Evolutionary conservation across 352 stramenopile genomes (phyloP).

Genomic region (Phytopythium helicoides): DNA sequence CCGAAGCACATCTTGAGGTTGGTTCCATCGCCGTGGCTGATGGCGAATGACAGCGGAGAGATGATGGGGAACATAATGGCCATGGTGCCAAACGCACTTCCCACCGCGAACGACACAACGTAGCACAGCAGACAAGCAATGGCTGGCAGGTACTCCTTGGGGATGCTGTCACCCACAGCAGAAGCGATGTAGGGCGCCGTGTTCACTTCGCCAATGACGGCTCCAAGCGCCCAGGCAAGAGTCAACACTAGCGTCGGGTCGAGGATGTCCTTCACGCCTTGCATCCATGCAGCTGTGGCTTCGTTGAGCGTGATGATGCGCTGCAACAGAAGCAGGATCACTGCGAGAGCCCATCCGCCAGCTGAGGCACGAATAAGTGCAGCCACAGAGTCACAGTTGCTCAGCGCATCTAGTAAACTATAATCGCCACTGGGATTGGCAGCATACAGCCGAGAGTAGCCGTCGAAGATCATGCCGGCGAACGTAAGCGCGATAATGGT

Average conservation of each 20-base stretch:
- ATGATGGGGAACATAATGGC: conserved; percentile 93
- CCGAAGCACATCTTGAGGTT: conserved; percentile 89
- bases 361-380: conserved; percentile 77
- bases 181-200: conserved; percentile 82
- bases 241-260: conserved; percentile 89
- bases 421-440: conserved; percentile 45
- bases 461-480: conserved; percentile 86
- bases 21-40: conserved; percentile 70
- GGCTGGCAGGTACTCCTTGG: conserved; percentile 73
- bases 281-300: conserved; percentile 87
- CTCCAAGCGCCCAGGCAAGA: conserved; percentile 87
- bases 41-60: conserved; percentile 78
- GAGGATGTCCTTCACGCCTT: conserved; percentile 91
- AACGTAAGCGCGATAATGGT: conserved; percentile 84
- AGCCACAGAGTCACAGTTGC: conserved; percentile 74
- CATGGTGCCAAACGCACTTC: conserved; percentile 90
- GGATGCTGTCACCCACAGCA: conserved; percentile 69
- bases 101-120: conserved; percentile 89
- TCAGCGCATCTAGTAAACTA: conserved; percentile 66
- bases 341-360: conserved; percentile 70
- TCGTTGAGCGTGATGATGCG: conserved; percentile 87
- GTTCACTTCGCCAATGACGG: conserved; percentile 83
- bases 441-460: conserved; percentile 47
- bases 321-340: conserved; percentile 69
- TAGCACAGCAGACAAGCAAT: conserved; percentile 86